Evolutionary conservation across 495 filamentous ascomycete species (phyloP).

Genomic region (Lasiosphaeria ovina): DNA sequence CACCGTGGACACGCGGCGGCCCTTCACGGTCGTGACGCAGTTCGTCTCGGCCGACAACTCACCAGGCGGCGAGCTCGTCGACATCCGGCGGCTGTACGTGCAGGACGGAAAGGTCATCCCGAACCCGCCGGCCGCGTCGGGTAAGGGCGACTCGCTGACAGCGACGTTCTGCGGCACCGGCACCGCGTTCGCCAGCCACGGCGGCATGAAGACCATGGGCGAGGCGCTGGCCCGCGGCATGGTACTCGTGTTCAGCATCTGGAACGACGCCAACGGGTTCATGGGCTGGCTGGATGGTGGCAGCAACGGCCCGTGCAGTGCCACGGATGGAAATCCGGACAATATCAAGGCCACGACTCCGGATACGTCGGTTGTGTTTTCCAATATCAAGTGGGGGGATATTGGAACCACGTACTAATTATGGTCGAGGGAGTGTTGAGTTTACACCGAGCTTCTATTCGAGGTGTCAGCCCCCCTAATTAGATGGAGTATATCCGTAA

Average conservation of each 20-base stretch:
- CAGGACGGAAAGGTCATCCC: slow-evolving; percentile 53
- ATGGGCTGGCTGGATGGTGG: slow-evolving; percentile 66
- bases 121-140: slow-evolving; percentile 11
- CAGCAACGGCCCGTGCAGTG: slow-evolving; percentile 59
- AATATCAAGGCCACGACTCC: slow-evolving; percentile 47
- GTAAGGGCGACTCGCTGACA: slow-evolving; percentile 48
- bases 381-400: slow-evolving; percentile 64
- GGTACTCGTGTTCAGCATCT: slow-evolving; percentile 64
- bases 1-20: slow-evolving; percentile 27
- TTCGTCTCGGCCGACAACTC: slow-evolving; percentile 52
- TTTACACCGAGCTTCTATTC: no score
- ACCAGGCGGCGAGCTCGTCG: slow-evolving; percentile 42
- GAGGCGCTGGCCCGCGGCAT: slow-evolving; percentile 58
- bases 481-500: no score
- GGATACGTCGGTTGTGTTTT: slow-evolving; percentile 56
- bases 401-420: slow-evolving; percentile 61
- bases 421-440: background rate
- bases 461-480: no score
- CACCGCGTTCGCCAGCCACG: slow-evolving; percentile 53
- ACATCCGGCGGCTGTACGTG: slow-evolving; percentile 62
- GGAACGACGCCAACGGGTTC: slow-evolving; percentile 56
- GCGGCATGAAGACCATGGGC: slow-evolving; percentile 58
- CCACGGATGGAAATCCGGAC: slow-evolving; percentile 47
- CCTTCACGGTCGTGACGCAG: slow-evolving; percentile 64
- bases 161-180: slow-evolving; percentile 59